Evolutionary conservation across 805 yeast genomes (phyloP).

Genomic region (Starmera dryadoides): DNA sequence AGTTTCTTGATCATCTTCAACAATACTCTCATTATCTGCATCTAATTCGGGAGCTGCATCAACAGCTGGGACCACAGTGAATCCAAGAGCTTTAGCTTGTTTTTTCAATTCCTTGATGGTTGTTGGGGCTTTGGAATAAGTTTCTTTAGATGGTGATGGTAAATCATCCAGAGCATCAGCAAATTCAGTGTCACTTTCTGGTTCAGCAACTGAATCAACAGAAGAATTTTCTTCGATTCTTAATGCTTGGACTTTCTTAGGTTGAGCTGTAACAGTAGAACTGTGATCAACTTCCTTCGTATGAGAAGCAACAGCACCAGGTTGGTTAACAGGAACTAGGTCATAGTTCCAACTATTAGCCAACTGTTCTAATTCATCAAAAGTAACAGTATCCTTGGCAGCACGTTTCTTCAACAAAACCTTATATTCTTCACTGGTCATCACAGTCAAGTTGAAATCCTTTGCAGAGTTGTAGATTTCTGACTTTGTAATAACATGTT

Average conservation of each 20-base stretch:
- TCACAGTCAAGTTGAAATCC: slow-evolving; percentile 33
- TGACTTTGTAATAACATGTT: slow-evolving; percentile 22
- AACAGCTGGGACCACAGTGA: not conserved
- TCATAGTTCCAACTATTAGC: slow-evolving; percentile 29
- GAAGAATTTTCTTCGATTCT: not conserved
- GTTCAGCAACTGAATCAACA: not conserved
- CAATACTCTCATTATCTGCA: not conserved
- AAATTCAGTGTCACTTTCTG: not conserved
- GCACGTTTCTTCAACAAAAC: slow-evolving; percentile 23
- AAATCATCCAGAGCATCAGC: not conserved
- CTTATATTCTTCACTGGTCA: slow-evolving; percentile 37
- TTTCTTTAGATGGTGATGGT: not conserved
- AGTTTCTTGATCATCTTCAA: not conserved
- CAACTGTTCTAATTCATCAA: slow-evolving; percentile 23
- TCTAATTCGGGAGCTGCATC: not conserved
- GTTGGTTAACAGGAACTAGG: slow-evolving; percentile 22
- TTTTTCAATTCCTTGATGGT: not conserved
- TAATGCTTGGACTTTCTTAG: not conserved
- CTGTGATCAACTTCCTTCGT: not conserved
- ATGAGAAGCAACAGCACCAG: not conserved
- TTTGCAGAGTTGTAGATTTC: slow-evolving; percentile 29
- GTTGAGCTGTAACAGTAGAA: not conserved
- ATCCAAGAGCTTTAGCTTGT: not conserved
- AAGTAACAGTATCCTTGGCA: slow-evolving; percentile 15
- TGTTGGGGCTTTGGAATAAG: not conserved